Base-by-base conservation (phyloP, 805 yeast genomes). In the Saccharomycopsis guyanensis region DNA sequence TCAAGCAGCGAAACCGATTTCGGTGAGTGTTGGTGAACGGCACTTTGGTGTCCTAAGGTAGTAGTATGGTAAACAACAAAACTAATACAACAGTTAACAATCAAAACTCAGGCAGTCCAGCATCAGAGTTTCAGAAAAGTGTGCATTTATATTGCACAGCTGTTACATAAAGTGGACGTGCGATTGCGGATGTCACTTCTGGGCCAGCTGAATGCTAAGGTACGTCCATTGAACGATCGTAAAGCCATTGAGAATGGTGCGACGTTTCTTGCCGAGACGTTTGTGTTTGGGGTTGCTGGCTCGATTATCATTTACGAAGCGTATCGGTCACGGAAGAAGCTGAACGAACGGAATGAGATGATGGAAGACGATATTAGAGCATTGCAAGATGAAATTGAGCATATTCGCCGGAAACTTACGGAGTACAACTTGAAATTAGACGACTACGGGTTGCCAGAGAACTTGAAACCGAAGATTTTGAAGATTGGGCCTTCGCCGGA, bases 181-280 rank as follows among this genome's bases (percentile, higher is more conserved):
- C 65, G 64, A 27, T 63, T 86, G 48, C 72, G 89, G 43, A 71
- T 76, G 73, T 68, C 73, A 33, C 67, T 85, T 37, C 59, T 78
- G 51, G 83, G 84, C 16, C 75, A 72, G 46, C 65, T 65, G 46
- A 66, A 70, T 25, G 53, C 57, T 18, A 53, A 56, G n/a, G 73
- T 86, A 6, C 72, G 94, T 40, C 95, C 95, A 0, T 70, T 86
- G 59, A 86, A 85, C 59, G 95, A 86, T 54, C 76, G 78, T 10
- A 80, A 78, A 57, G 95, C 96, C 32, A 74, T 87, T 37, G 93
- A 86, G 49, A 77, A 72, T 49, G 95, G 95, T 1, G 93, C 95
- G 38, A 82, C 73, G 47, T 77, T 86, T 58, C 64, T 86, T 10
- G 81, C 91, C 38, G 95, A 86, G 59, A 60, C 79, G 27, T 82